Evolutionary conservation across 495 filamentous ascomycete species (phyloP).

Genomic region (Xylaria curta): DNA sequence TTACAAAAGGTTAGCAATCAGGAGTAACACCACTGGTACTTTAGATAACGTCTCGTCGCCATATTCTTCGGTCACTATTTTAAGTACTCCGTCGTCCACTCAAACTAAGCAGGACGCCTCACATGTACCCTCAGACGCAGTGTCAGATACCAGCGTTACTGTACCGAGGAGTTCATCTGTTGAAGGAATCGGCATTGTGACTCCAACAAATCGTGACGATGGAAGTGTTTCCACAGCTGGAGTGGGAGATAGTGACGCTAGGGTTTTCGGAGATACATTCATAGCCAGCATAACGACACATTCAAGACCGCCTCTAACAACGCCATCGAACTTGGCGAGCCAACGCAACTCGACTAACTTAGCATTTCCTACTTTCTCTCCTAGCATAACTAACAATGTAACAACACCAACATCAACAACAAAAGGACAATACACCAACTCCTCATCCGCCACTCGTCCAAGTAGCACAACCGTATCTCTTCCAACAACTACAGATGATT

Average conservation of each 20-base stretch:
- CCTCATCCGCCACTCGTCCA: background rate
- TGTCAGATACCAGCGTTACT: background rate
- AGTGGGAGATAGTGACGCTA: background rate
- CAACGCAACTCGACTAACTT: background rate
- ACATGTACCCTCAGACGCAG: background rate
- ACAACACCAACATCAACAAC: slow-evolving; percentile 23
- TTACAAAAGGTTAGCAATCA: slow-evolving; percentile 7
- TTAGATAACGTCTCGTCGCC: background rate
- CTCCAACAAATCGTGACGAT: background rate
- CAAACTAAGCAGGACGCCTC: background rate
- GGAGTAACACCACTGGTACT: slow-evolving; percentile 14
- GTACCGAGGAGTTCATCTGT: background rate
- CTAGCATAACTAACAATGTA: slow-evolving; percentile 2
- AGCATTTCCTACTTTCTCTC: slow-evolving; percentile 1
- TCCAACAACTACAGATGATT: slow-evolving; percentile 30
- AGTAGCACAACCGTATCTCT: slow-evolving; percentile 13
- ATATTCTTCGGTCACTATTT: background rate
- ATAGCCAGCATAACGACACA: slow-evolving; percentile 19
- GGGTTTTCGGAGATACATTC: slow-evolving; percentile 1
- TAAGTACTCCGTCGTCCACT: background rate
- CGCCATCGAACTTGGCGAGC: background rate
- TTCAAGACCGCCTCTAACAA: slow-evolving; percentile 9
- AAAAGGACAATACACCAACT: slow-evolving; percentile 12
- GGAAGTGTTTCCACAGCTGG: background rate
- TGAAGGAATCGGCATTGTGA: background rate